Conservation (phyloP, 2,329 filamentous ascomycete genomes). For the Aureobasidium namibiae region DNA sequence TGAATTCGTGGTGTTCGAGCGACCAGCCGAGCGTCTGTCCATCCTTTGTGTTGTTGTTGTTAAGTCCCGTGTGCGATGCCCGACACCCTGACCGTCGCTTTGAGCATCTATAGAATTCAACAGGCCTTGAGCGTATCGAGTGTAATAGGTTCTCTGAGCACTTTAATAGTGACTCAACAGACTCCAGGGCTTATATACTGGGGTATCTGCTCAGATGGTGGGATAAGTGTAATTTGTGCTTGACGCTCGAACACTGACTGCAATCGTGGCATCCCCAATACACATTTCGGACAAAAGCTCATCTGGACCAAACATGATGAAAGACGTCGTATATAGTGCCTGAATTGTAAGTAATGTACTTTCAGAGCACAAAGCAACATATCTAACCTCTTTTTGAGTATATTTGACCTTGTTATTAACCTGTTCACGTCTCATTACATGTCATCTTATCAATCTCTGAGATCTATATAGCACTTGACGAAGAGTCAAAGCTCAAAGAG, state of each 20-base stretch:
- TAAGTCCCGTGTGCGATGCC: neutral
- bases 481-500: neutral
- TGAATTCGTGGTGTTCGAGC: neutral
- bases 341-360: neutral
- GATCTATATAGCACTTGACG: slow-evolving; percentile 1
- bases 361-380: neutral
- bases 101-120: neutral
- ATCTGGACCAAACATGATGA: neutral
- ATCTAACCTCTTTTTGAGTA: neutral
- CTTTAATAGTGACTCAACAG: no score
- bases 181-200: no score
- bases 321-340: neutral
- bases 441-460: slow-evolving; percentile 6
- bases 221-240: neutral
- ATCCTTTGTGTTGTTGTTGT: neutral
- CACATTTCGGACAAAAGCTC: no score
- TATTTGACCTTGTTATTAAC: neutral
- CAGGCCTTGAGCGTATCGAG: no score
- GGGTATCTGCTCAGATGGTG: neutral
- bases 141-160: neutral
- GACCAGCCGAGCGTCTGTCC: neutral
- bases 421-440: neutral
- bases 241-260: no score
- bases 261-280: no score
- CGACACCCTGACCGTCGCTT: neutral